These are phyloP conservation scores for Passiflora organensis DNA, from an alignment of 345 rosid species.

Conservation along the genomic window DNA sequence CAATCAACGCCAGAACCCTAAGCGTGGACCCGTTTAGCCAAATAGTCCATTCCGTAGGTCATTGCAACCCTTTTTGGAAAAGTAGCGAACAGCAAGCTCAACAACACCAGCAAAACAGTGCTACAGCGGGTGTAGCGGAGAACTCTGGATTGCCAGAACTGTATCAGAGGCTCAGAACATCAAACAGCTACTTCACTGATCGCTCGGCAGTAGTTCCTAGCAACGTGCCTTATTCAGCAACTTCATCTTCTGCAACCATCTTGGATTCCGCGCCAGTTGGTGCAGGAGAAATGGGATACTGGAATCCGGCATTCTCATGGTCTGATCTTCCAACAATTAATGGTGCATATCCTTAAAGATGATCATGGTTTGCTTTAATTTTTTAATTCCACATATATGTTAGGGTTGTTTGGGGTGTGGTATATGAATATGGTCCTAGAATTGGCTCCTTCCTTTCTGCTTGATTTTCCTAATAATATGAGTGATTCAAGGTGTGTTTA, in stretches of 20 bases:
- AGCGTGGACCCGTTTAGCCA: conserved; percentile 35
- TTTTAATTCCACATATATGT: conserved; percentile 8
- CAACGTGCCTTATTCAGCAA: conserved; percentile 32
- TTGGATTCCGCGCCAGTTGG: conserved; percentile 46
- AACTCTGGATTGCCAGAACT: conserved; percentile 52
- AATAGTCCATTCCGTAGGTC: conserved; percentile 33
- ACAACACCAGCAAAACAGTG: conserved; percentile 35
- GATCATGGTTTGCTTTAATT: background rate
- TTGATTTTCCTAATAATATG: conserved; percentile 11
- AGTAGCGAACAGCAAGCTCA: conserved; percentile 28
- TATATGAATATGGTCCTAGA: conserved; percentile 29
- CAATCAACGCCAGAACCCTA: conserved; percentile 28
- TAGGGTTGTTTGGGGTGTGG: conserved; percentile 33
- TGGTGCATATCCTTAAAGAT: conserved; percentile 51
- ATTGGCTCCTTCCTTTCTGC: background rate
- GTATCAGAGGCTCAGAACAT: conserved; percentile 51
- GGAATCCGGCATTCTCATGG: conserved; percentile 58
- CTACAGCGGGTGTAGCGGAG: conserved; percentile 29
- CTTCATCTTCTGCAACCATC: conserved; percentile 28
- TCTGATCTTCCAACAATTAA: conserved; percentile 60
- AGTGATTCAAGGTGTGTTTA: conserved; percentile 34
- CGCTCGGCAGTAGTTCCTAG: conserved; percentile 28
- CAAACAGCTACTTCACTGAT: conserved; percentile 26
- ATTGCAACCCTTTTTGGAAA: conserved; percentile 44
- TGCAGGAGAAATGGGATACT: conserved; percentile 44